Evolutionary conservation across 306 rosid genomes (phyloP), one percentile per base, ranked within the genome.

Genomic region (Glycyrrhiza uralensis): DNA sequence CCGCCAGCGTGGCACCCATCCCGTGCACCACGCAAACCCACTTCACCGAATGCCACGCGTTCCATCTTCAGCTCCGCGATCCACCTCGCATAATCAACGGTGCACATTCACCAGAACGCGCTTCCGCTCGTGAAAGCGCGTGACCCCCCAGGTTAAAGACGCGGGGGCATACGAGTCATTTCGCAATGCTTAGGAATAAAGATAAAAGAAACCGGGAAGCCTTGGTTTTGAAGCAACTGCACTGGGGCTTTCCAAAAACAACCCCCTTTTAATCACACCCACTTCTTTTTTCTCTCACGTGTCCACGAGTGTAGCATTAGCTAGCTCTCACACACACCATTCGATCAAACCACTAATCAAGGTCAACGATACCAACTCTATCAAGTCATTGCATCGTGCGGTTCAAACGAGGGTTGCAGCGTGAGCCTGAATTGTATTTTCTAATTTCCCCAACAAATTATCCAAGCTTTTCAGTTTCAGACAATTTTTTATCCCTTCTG

Each of bases 201-300:
- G 87, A 80, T 71, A 81, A 85, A 88, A 83, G 85, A 80, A 76
- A 73, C 65, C 15, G 46, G 17, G 66, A 83, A 83, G 88, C 67
- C 95, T 88, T 88, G 81, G 57, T 67, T 82, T 83, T 66, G 82
- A 91, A 88, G 95, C 75, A 79, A 90, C 82, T 79, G 61, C 86
- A 6, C 82, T 62, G 36, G 69, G 83, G 84, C 84, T 87, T 71
- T 77, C 80, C 79, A 9, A 49, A 75, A 84, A 32, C 84, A 44
- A 59, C 64, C 74, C 7, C 39, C 51, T 64, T 79, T 72, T 66
- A 83, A 44, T 57, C 39, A 9, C 61, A 58, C 36, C 75, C 30
- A 57, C 45, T 8, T 12, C 30, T 3, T 65, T 24, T 29, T 62
- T 29, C 1, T 29, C 19, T 65, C 8, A 13, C 29, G 13, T 70